A percentile compares a stretch with the other conserved stretches of the same genome.
phyloP scores from a whole-genome alignment of 805 yeast genomes.

The Dipodascopsis uninucleata region DNA sequence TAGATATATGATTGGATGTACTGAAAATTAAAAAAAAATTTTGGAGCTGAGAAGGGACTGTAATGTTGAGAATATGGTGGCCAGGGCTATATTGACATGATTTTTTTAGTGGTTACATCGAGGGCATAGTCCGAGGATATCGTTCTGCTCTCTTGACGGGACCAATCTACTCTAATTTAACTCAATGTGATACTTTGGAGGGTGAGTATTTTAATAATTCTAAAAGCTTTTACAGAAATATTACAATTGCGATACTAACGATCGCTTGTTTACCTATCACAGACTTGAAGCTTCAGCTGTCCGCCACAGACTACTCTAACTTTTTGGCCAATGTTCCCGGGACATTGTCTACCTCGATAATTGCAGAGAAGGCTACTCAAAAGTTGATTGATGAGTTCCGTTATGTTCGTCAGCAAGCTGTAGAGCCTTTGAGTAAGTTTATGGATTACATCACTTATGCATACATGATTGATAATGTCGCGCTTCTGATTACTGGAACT shows the following conservation, averaged over 20 bases:
- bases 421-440: constrained; percentile 73
- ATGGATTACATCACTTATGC: constrained; percentile 93
- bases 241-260: neutral
- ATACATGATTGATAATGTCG: constrained; percentile 97
- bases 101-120: constrained; percentile 66
- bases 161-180: constrained; percentile 82
- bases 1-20: too few species aligned
- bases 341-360: constrained; percentile 78
- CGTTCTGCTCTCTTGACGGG: constrained; percentile 73
- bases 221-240: neutral
- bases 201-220: constrained; percentile 23
- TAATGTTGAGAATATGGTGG: too few species aligned
- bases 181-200: constrained; percentile 93
- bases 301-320: constrained; percentile 94
- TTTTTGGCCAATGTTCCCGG: constrained; percentile 78
- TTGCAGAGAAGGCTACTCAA: constrained; percentile 71
- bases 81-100: too few species aligned
- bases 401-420: constrained; percentile 78
- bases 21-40: too few species aligned
- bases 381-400: constrained; percentile 80
- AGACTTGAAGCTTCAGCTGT: constrained; percentile 86
- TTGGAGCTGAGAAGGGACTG: too few species aligned
- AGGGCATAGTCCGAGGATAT: constrained; percentile 93
- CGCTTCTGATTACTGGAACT: constrained; percentile 94
- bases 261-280: too few species aligned